Conservation (phyloP, 306 rosid genomes). For the Glycine tomentella region DNA sequence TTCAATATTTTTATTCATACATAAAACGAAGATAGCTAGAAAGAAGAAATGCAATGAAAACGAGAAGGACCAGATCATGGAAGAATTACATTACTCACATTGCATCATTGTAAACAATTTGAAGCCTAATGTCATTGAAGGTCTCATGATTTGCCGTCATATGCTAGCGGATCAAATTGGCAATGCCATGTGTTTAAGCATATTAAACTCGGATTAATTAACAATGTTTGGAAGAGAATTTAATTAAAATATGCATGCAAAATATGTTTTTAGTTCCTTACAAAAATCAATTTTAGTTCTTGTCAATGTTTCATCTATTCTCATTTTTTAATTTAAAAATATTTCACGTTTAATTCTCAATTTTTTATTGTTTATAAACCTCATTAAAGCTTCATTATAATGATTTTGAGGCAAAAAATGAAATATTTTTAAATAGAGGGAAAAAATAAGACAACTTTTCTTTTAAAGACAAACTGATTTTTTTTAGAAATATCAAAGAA, state of each 20-base stretch:
- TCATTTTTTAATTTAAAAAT: too few relatives aligned
- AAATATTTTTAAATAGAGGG: too few relatives aligned
- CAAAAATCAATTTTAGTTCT: too few relatives aligned
- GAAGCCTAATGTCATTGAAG: constrained; percentile 15
- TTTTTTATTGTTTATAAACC: too few relatives aligned
- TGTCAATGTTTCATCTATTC: too few relatives aligned
- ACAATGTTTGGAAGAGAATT: not conserved
- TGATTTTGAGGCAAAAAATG: too few relatives aligned
- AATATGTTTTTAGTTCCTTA: too few relatives aligned
- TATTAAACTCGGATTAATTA: not conserved
- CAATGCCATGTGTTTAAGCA: not conserved
- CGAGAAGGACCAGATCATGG: not conserved
- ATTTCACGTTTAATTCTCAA: too few relatives aligned
- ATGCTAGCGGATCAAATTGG: not conserved
- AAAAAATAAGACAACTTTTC: too few relatives aligned
- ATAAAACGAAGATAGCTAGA: not conserved
- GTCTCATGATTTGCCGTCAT: not conserved
- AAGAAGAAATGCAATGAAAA: not conserved
- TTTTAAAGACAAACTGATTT: too few relatives aligned
- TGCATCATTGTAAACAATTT: constrained; percentile 12
- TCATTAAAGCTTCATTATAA: too few relatives aligned
- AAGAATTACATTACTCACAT: not conserved
- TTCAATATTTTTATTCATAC: not conserved
- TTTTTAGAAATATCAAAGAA: too few relatives aligned
- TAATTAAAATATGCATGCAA: not conserved